Percentiles rank a stretch among this genome's conserved stretches.
Conservation (phyloP, 2,329 filamentous ascomycete genomes). For the Claviceps pusilla region DNA sequence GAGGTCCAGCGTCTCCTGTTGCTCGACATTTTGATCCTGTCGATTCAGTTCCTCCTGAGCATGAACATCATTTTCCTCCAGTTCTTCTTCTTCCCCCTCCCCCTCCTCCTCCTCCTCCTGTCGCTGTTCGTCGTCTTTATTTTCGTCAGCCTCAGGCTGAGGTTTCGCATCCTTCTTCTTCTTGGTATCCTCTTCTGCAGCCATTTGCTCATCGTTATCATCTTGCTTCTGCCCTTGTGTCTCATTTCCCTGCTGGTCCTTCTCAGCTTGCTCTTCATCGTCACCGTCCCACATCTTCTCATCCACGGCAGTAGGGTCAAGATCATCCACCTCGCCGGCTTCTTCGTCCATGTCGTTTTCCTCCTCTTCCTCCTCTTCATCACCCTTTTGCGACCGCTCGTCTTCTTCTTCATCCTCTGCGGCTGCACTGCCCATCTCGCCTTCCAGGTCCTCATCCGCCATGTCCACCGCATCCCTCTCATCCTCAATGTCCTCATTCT, state of each 20-base stretch:
- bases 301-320: constrained; percentile 80
- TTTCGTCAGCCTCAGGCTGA: constrained; percentile 35
- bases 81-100: constrained; percentile 41
- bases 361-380: constrained; percentile 49
- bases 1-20: constrained; percentile 68
- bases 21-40: constrained; percentile 61
- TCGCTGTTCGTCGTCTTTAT: constrained; percentile 19
- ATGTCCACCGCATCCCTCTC: constrained; percentile 81
- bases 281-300: constrained; percentile 98
- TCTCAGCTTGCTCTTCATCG: constrained; percentile 63
- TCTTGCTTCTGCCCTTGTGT: constrained; percentile 54
- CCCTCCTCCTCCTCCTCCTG: constrained; percentile 21
- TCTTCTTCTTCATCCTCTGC: constrained; percentile 42
- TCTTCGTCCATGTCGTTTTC: constrained; percentile 72
- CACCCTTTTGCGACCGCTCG: constrained; percentile 44
- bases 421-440: constrained; percentile 56
- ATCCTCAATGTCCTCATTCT: constrained; percentile 54
- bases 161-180: constrained; percentile 25
- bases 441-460: constrained; percentile 83
- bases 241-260: constrained; percentile 64
- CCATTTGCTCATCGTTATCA: constrained; percentile 46
- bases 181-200: constrained; percentile 42
- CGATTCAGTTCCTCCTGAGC: constrained; percentile 41
- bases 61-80: constrained; percentile 41
- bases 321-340: constrained; percentile 75